Conservation (phyloP, 495 filamentous ascomycete species). For the Penicillium nucicola region DNA sequence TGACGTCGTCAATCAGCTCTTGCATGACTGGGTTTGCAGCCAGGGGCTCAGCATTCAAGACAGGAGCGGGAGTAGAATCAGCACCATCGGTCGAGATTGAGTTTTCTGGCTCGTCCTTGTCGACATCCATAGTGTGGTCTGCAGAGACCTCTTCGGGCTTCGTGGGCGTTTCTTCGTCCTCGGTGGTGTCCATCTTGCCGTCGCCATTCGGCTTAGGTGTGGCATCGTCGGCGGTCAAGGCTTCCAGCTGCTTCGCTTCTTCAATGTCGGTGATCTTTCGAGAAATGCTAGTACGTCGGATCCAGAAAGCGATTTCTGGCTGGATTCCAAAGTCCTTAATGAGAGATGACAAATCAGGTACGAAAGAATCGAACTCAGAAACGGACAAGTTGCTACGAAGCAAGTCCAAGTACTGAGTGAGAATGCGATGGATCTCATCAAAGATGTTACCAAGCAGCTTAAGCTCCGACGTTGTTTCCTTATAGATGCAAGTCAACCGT, state of each 20-base stretch:
- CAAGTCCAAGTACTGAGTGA: conserved; percentile 86
- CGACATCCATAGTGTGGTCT: conserved; percentile 36
- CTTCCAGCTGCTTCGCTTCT: conserved; percentile 18
- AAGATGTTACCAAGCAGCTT: conserved; percentile 83
- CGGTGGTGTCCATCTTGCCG: conserved; percentile 33
- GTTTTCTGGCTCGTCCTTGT: conserved; percentile 26
- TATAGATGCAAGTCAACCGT: conserved; percentile 73
- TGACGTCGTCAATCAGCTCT: conserved; percentile 67
- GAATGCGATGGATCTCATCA: conserved; percentile 81
- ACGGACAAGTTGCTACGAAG: conserved; percentile 73
- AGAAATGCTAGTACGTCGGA: conserved; percentile 68
- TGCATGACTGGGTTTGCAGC: conserved; percentile 73
- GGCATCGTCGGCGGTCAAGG: conserved; percentile 15
- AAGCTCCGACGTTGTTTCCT: conserved; percentile 62
- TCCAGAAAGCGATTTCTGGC: conserved; percentile 81
- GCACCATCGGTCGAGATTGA: conserved; percentile 2
- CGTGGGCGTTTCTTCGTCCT: conserved; percentile 20
- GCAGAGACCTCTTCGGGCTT: conserved; percentile 10
- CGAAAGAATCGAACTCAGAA: conserved; percentile 73
- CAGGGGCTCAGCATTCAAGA: conserved; percentile 17
- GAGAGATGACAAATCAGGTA: conserved; percentile 72
- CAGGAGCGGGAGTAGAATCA: conserved; percentile 5
- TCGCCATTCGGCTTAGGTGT: conserved; percentile 22
- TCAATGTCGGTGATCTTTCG: conserved; percentile 51
- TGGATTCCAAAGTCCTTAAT: conserved; percentile 80